Evolutionary conservation across 805 yeast species (phyloP), one percentile per base, ranked within the genome.

Genomic region (Nematodospora valgi): DNA sequence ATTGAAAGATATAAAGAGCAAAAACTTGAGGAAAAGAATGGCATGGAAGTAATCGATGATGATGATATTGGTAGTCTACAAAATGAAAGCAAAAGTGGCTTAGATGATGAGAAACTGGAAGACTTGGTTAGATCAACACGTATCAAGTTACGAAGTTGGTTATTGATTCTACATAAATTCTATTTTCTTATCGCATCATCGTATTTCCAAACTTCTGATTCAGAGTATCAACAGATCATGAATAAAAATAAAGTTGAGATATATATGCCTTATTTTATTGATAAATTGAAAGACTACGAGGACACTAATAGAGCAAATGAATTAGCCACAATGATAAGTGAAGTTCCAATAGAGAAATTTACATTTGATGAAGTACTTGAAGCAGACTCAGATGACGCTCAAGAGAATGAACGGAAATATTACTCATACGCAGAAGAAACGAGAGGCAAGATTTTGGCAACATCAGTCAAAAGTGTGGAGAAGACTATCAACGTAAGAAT

Each of bases 121-220:
- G 70, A 63, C 8, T 38, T 39, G 7, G 51, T 60, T n/a, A 43
- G 47, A 11, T 24, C 40, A 2, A 34, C 47, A 2, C 56, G 53
- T 33, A 10, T 47, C 6, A 61, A 70, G 34, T 48, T 72, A 8
- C 58, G 84, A 41, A 50, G 62, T 10, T 72, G 79, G 77, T 45
- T 70, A 21, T 82, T 86, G 33, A 49, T 78, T 8, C 58, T 86
- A 11, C 97, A 93, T 53, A 80, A 89, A 34, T 71, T 82, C 28
- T 82, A 76, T 50, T 91, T 89, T 51, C 76, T 87, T 42, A 63
- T 84, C 17, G 97, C 86, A 0, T 77, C 88, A 2, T 75, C 84
- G 0, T 76, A 82, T 49, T 85, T 71, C 44, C 89, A 82, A 42
- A 36, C 49, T 7, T 56, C 63, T 39, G 70, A 67, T 43, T 48